Base-by-base conservation (phyloP, 202 grass and related monocot species). In the Setaria viridis region DNA sequence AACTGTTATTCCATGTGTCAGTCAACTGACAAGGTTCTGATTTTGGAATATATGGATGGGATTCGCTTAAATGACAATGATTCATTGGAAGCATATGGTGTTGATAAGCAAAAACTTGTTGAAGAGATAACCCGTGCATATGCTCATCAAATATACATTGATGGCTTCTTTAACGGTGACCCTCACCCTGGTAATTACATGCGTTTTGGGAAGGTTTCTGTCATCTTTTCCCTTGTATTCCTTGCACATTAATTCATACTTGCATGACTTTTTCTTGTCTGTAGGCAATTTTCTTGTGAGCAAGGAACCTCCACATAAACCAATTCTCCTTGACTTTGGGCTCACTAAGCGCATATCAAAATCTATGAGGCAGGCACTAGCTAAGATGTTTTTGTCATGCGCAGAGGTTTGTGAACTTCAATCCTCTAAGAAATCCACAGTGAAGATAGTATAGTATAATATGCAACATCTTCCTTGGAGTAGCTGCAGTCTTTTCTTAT, bases 321-420 rank as follows among this genome's bases (percentile, higher is more conserved):
- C 93, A 7, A 93, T 99, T 90, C 89, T 99, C 21, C 91, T 99
- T 85, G 93, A 99, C 73, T 99, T 99, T 95, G 97, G 97, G 49
- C 91, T 99, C 74, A 99, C 97, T 60, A 99, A 99, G 72, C 71
- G 84, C 72, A 88, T 99, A 86, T 94, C 97, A 63, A 71, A 85
- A 46, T 90, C 97, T 69, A 94, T 99, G 97, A 96, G 62, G 60
- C 93, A 90, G 83, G 91, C 97, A 67, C 77, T 99, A 81, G 97
- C 97, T 73, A 99, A 99, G 82, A 96, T 99, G 97, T 96, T 99
- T 94, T 90, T 99, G 64, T 91, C 97, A 86, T 96, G 90, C 37
- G 89, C 93, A 57, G 97, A 99, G 95, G 95, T 98, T 82, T 72
- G 88, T 86, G 53, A 42, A 73, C 17, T 71, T 80, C 32, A 30